phyloP scores from a whole-genome alignment of 805 yeast genomes.

The Torulaspora quercuum region DNA sequence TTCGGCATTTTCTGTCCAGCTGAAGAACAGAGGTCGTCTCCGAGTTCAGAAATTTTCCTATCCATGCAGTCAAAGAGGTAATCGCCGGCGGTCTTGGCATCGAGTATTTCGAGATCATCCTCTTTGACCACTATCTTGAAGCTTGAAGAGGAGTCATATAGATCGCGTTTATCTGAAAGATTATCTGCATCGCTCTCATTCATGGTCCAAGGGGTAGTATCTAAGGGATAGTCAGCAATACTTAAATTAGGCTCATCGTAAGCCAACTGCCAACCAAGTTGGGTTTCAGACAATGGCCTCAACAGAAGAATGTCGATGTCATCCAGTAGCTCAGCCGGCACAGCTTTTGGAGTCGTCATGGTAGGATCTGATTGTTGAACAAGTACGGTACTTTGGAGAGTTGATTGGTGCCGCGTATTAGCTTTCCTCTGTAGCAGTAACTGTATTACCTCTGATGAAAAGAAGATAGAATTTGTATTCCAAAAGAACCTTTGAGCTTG shows the following conservation, averaged over 20 bases:
- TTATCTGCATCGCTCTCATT: slow-evolving; percentile 9
- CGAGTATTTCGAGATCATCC: slow-evolving; percentile 13
- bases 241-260: slow-evolving; percentile 34
- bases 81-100: slow-evolving; percentile 14
- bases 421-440: slow-evolving; percentile 23
- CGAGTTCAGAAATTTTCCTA: slow-evolving; percentile 12
- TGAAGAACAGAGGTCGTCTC: slow-evolving; percentile 3
- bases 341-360: slow-evolving; percentile 6
- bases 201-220: slow-evolving; percentile 23
- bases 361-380: slow-evolving; percentile 13
- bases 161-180: slow-evolving; percentile 3
- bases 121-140: slow-evolving; percentile 17
- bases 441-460: slow-evolving; percentile 28
- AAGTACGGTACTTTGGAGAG: slow-evolving; percentile 11
- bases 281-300: slow-evolving; percentile 22
- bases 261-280: slow-evolving; percentile 33
- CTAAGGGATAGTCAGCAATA: slow-evolving; percentile 30
- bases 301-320: slow-evolving; percentile 31
- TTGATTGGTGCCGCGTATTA: slow-evolving; percentile 12
- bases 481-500: slow-evolving; percentile 25
- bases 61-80: slow-evolving; percentile 27
- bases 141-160: slow-evolving; percentile 2
- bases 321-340: slow-evolving; percentile 11
- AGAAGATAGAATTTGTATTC: slow-evolving; percentile 29
- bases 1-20: slow-evolving; percentile 3